Evolutionary conservation across 2,329 filamentous ascomycete species (phyloP).

Genomic region (Colletotrichum abscissum): DNA sequence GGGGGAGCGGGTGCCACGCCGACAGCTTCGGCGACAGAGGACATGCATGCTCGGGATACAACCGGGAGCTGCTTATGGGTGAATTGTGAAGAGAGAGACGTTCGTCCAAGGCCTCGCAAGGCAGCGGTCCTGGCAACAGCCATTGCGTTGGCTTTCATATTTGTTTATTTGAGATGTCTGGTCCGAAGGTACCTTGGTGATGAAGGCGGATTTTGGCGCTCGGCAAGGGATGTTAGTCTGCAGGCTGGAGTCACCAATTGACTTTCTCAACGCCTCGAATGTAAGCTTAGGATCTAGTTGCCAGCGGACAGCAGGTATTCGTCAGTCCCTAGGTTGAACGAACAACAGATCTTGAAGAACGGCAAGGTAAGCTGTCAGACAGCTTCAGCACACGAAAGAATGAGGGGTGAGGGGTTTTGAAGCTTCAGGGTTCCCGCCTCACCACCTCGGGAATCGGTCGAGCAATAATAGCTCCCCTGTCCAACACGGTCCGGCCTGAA

Average conservation of each 20-base stretch:
- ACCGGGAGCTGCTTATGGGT: not conserved
- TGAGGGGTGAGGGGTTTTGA: slow-evolving; percentile 33
- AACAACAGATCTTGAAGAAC: not conserved
- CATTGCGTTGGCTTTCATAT: slow-evolving; percentile 14
- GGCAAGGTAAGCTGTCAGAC: not conserved
- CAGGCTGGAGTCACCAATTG: not conserved
- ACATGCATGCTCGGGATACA: slow-evolving; percentile 19
- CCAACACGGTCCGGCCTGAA: not conserved
- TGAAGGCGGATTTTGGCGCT: not conserved
- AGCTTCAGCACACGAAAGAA: not conserved
- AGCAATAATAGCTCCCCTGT: slow-evolving; percentile 1
- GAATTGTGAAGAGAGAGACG: not conserved
- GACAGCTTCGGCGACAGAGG: slow-evolving; percentile 25
- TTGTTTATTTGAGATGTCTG: not conserved
- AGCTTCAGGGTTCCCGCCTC: slow-evolving; percentile 23
- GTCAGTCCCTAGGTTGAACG: not conserved
- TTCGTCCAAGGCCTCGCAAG: slow-evolving; percentile 8
- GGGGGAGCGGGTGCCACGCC: slow-evolving; percentile 27
- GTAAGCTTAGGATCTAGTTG: not conserved
- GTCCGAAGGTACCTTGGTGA: not conserved
- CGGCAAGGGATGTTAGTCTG: not conserved
- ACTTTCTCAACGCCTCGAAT: not conserved
- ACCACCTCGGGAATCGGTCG: slow-evolving; percentile 9
- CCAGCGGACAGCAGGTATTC: not conserved
- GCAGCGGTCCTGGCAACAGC: slow-evolving; percentile 2